Evolutionary conservation across 352 stramenopile genomes (phyloP), one percentile per base, ranked within the genome.

Genomic region (Phytophthora quininea): DNA sequence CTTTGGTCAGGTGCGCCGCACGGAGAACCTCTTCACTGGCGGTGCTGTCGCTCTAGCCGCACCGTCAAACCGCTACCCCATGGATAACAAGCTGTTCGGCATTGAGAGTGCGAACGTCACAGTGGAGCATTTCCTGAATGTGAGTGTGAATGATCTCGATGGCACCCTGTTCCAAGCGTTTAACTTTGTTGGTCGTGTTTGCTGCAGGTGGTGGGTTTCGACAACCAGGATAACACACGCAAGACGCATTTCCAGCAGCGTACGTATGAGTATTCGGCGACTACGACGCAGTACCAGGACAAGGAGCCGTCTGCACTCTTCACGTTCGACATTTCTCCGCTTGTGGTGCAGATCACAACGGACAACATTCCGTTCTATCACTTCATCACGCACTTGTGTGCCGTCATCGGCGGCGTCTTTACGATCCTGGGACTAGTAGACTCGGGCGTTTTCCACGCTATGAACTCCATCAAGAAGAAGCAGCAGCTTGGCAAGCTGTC

Each of bases 391-490:
- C 87, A 86, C 48, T 64, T 92, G 19, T 96, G 87, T 37, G 88
- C 88, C 43, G 88, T 96, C 47, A 83, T 96, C 43, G 88, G 88
- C 19, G 88, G 88, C 48, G 86, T 93, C 1, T 93, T 91, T 60
- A 96, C 88, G 11, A 81, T 96, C 66, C 85, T 96, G 54, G 80
- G 86, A n/a, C 80, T 96, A 46, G 70, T 95, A 46, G 84, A 95
- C 72, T 89, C 85, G 5, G 86, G 85, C 15, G 74, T 93, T 24
- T 95, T 93, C 74, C 77, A 92, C 61, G 64, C 84, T 15, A 77
- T 94, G 55, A 93, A 93, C 69, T 92, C 86, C 43, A 88, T 95
- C 70, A 88, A 90, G 77, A 92, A 88, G 68, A 95, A 94, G 72
- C 76, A 90, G 69, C 74, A 90, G 62, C 75, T 95, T 38, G 88